Conservation (phyloP, 164 flowering plant species). For the Sedum album region DNA sequence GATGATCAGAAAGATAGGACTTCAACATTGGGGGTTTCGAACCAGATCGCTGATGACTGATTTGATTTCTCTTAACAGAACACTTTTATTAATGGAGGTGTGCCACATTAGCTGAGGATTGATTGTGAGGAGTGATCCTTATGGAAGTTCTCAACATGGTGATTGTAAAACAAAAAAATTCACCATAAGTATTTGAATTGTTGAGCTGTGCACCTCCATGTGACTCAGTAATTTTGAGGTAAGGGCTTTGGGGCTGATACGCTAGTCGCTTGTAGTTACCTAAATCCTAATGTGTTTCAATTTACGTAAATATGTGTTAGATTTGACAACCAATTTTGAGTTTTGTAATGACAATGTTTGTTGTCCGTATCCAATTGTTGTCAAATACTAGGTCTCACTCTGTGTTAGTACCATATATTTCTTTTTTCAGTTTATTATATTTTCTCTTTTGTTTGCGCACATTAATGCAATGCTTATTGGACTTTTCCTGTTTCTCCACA, state of each 20-base stretch:
- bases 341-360: not conserved
- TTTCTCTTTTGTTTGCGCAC: too few relatives aligned
- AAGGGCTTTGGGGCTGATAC: conserved; percentile 30
- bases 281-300: too few relatives aligned
- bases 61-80: conserved; percentile 24
- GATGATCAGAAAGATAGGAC: conserved; percentile 26
- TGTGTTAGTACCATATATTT: not conserved
- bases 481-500: too few relatives aligned
- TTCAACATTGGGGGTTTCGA: conserved; percentile 33
- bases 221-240: conserved; percentile 25
- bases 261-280: conserved; percentile 18
- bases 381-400: not conserved
- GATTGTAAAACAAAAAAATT: conserved; percentile 17
- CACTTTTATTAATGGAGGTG: conserved; percentile 39
- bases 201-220: conserved; percentile 22
- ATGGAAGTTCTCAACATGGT: conserved; percentile 19
- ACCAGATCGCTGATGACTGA: conserved; percentile 23
- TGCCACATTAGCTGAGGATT: conserved; percentile 23
- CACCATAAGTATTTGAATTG: conserved; percentile 23
- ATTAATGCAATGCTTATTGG: too few relatives aligned
- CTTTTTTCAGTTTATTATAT: too few relatives aligned
- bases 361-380: not conserved
- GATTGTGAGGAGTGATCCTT: conserved; percentile 23
- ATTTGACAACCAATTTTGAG: not conserved
- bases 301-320: not conserved